These are phyloP conservation scores for Tarenaya hassleriana DNA, from an alignment of 345 rosid genomes.

Conservation along the genomic window DNA sequence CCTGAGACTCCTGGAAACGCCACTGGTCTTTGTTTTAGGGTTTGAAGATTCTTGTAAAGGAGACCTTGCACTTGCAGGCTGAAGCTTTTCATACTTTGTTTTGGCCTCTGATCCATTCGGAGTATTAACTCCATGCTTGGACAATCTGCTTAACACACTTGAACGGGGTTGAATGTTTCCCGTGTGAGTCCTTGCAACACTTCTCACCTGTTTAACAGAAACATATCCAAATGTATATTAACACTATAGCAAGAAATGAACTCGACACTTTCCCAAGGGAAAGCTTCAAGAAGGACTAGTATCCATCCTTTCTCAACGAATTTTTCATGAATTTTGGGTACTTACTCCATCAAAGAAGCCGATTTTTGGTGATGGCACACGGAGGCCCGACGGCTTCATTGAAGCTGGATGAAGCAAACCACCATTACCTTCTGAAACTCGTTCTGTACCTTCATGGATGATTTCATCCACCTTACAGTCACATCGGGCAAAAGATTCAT, in stretches of 20 bases:
- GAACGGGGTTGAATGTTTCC: conserved; percentile 35
- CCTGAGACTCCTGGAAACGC: conserved; percentile 37
- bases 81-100: conserved; percentile 43
- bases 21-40: conserved; percentile 28
- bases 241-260: too few relatives aligned
- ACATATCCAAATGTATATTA: conserved; percentile 13
- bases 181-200: conserved; percentile 40
- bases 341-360: conserved; percentile 98
- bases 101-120: conserved; percentile 32
- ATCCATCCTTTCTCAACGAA: too few relatives aligned
- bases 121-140: conserved; percentile 33
- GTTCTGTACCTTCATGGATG: conserved; percentile 27
- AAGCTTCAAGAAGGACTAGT: neutral
- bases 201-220: conserved; percentile 44
- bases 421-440: conserved; percentile 35
- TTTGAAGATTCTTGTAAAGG: conserved; percentile 36
- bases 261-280: neutral
- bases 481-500: conserved; percentile 29
- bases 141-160: conserved; percentile 30
- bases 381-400: conserved; percentile 73
- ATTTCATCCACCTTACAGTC: conserved; percentile 30
- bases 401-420: conserved; percentile 27
- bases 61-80: conserved; percentile 37
- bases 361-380: conserved; percentile 86
- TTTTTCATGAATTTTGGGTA: conserved; percentile 13